phyloP scores from a whole-genome alignment of 768 basidiomycete genomes.

The Russula sp. region DNA sequence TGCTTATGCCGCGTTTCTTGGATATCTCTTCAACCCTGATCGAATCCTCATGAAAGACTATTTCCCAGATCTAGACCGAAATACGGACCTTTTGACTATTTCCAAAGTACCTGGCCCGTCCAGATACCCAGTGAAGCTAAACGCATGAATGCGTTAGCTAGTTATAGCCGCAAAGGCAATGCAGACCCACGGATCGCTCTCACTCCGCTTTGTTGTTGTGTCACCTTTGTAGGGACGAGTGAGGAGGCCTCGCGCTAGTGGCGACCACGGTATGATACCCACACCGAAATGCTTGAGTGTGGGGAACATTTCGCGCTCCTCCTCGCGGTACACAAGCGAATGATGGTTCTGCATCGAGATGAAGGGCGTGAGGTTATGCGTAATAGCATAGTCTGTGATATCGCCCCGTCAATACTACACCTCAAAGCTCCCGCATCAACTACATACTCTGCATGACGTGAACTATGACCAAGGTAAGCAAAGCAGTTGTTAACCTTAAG shows the following conservation, averaged over 20 bases:
- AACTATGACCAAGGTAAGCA: slow-evolving; percentile 16
- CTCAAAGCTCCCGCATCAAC: slow-evolving; percentile 12
- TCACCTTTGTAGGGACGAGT: slow-evolving; percentile 20
- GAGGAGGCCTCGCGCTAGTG: slow-evolving; percentile 25
- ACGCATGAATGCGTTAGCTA: background rate
- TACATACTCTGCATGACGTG: slow-evolving; percentile 27
- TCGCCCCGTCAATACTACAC: slow-evolving; percentile 18
- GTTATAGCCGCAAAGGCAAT: too few species aligned
- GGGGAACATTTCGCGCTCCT: slow-evolving; percentile 42
- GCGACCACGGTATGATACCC: slow-evolving; percentile 29
- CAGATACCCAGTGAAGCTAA: slow-evolving; percentile 1
- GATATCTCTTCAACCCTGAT: slow-evolving; percentile 44
- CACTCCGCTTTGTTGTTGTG: background rate
- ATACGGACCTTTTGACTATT: slow-evolving; percentile 24
- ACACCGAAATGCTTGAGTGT: slow-evolving; percentile 29
- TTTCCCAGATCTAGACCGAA: background rate
- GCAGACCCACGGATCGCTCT: slow-evolving; percentile 3
- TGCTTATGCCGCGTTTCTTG: slow-evolving; percentile 39
- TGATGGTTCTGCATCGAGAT: slow-evolving; percentile 34
- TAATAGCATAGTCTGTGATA: slow-evolving; percentile 28
- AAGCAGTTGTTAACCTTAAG: slow-evolving; percentile 5
- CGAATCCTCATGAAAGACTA: background rate
- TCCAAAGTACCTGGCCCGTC: slow-evolving; percentile 19
- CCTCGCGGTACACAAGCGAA: slow-evolving; percentile 42
- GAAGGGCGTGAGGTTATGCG: slow-evolving; percentile 24